Conservation (phyloP, 345 rosid genomes). For the Salix brachista region DNA sequence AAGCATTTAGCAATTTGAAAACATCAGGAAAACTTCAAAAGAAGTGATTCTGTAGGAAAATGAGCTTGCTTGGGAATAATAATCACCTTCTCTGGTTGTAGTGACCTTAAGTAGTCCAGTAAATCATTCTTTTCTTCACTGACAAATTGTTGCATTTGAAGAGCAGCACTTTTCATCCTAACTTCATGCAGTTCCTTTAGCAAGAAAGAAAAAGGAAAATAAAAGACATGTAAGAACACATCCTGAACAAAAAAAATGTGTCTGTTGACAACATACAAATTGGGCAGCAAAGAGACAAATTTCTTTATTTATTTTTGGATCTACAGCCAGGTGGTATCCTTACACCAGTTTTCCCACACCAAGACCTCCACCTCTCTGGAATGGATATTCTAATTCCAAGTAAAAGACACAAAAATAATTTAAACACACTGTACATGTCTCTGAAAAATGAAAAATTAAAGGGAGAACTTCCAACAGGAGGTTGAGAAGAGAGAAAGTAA, state of each 20-base stretch:
- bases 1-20: conserved; percentile 2
- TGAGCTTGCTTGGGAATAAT: not conserved
- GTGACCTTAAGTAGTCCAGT: conserved; percentile 85
- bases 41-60: not conserved
- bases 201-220: conserved; percentile 7
- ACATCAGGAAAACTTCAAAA: not conserved
- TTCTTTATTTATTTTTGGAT: not conserved
- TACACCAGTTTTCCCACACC: not conserved
- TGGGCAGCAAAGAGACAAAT: not conserved
- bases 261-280: not conserved
- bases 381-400: not conserved
- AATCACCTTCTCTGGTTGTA: conserved; percentile 89
- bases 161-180: conserved; percentile 82
- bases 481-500: not conserved
- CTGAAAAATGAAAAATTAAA: not conserved
- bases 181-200: conserved; percentile 75
- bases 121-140: conserved; percentile 98
- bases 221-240: conserved; percentile 11
- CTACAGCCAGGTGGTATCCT: not conserved
- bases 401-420: not conserved
- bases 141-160: conserved; percentile 98
- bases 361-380: not conserved
- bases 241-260: not conserved
- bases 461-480: not conserved
- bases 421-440: no score